A percentile compares a stretch with the other conserved stretches of the same genome.
Evolutionary conservation across 2,329 filamentous ascomycete genomes (phyloP).

Genomic region (Plenodomus lindquistii): DNA sequence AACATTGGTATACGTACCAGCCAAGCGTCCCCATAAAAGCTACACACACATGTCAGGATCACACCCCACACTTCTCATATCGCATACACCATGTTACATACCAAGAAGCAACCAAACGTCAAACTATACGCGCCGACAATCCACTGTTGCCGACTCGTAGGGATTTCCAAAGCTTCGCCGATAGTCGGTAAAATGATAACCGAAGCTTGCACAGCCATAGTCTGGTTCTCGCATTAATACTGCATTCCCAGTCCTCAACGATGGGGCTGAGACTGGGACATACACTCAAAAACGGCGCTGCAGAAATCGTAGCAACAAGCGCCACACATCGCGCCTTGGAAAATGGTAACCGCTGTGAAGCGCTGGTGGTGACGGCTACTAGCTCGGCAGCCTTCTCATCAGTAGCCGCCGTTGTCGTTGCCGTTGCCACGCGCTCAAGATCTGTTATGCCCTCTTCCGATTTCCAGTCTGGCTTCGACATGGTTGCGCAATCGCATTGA

Average conservation of each 20-base stretch:
- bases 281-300: constrained; percentile 40
- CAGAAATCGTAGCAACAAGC: constrained; percentile 31
- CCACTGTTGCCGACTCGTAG: constrained; percentile 65
- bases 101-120: constrained; percentile 68
- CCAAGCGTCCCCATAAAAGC: constrained; percentile 68
- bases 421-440: constrained; percentile 2
- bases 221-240: constrained; percentile 43
- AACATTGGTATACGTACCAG: too few species aligned
- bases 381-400: constrained; percentile 8
- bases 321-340: constrained; percentile 37
- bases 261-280: too few species aligned
- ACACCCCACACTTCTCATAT: not conserved
- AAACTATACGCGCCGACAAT: constrained; percentile 68
- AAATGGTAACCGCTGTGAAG: constrained; percentile 26
- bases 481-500: too few species aligned
- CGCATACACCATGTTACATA: constrained; percentile 4
- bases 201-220: constrained; percentile 60
- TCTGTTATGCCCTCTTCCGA: constrained; percentile 1
- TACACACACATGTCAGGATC: constrained; percentile 10
- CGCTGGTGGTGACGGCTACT: constrained; percentile 5
- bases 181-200: constrained; percentile 68
- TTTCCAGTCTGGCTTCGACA: not conserved
- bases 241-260: not conserved
- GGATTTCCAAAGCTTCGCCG: constrained; percentile 59
- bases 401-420: not conserved